Conservation (phyloP, 2,329 filamentous ascomycete genomes). For the Cladophialophora bantiana region DNA sequence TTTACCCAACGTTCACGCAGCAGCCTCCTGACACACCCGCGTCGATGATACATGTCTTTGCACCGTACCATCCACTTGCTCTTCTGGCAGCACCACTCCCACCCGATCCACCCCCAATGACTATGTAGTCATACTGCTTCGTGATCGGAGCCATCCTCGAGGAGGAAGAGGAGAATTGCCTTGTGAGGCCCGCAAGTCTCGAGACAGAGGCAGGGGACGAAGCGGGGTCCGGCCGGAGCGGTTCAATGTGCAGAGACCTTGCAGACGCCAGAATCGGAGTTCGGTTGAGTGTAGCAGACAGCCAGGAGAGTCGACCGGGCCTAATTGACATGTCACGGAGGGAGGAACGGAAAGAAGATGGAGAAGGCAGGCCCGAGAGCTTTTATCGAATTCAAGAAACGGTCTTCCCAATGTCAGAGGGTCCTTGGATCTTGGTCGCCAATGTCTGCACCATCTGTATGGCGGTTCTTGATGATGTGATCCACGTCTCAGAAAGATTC, state of each 20-base stretch:
- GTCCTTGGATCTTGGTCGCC: not conserved
- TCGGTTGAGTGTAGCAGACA: slow-evolving; percentile 19
- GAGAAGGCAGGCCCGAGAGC: slow-evolving; percentile 1
- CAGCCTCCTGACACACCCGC: slow-evolving; percentile 57
- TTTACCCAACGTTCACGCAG: slow-evolving; percentile 62
- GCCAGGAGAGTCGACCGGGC: slow-evolving; percentile 26
- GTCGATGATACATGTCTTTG: slow-evolving; percentile 60
- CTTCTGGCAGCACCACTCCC: slow-evolving; percentile 59
- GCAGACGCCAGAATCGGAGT: slow-evolving; percentile 27
- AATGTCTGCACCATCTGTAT: not conserved
- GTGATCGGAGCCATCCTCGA: slow-evolving; percentile 55
- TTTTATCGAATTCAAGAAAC: slow-evolving; percentile 21
- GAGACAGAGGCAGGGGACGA: slow-evolving; percentile 34
- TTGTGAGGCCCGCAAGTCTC: slow-evolving; percentile 50
- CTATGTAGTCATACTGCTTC: slow-evolving; percentile 62
- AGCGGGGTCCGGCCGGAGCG: slow-evolving; percentile 14
- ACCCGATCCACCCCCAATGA: slow-evolving; percentile 62
- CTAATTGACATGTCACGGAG: slow-evolving; percentile 37
- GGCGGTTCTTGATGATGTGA: slow-evolving; percentile 33
- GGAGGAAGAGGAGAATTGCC: slow-evolving; percentile 50
- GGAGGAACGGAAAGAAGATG: slow-evolving; percentile 11
- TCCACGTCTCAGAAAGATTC: slow-evolving; percentile 15
- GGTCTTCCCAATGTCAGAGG: not conserved
- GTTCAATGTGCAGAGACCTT: slow-evolving; percentile 7
- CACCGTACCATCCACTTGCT: slow-evolving; percentile 60